phyloP scores from a whole-genome alignment of 352 stramenopile genomes.

The Saprolegnia diclina region DNA sequence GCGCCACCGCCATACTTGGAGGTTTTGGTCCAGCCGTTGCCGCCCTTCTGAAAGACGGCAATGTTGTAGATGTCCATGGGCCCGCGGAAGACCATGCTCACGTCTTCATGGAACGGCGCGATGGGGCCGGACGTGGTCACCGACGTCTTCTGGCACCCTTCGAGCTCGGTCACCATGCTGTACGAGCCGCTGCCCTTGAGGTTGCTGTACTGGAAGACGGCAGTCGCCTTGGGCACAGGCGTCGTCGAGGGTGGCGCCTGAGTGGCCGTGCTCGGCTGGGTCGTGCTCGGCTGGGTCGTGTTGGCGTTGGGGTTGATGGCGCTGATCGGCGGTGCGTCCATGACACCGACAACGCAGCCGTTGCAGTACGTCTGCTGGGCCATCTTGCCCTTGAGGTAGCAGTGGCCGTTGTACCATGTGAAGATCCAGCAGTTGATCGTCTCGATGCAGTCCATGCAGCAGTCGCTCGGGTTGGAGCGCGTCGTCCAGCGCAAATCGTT shows the following conservation, averaged over 20 bases:
- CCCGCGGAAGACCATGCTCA: constrained; percentile 50
- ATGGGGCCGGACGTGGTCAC: constrained; percentile 38
- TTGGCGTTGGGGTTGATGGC: background rate
- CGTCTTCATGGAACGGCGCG: constrained; percentile 47
- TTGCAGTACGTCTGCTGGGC: background rate
- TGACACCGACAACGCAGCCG: background rate
- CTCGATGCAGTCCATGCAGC: background rate
- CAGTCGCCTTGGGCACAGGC: background rate
- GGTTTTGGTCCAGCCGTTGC: constrained; percentile 38
- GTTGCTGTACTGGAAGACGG: background rate
- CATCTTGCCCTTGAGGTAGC: constrained; percentile 5
- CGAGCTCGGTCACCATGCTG: constrained; percentile 38
- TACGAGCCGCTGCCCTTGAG: constrained; percentile 33
- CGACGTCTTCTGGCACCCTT: constrained; percentile 34
- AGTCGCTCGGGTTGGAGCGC: background rate
- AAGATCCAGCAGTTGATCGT: background rate
- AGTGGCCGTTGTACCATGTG: constrained; percentile 3
- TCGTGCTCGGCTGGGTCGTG: background rate
- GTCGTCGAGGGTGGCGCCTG: background rate
- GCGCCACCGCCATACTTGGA: constrained; percentile 40
- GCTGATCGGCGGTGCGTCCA: background rate
- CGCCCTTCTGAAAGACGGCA: constrained; percentile 37
- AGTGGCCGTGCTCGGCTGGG: background rate
- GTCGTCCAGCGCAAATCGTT: background rate
- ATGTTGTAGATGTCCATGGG: constrained; percentile 62